Evolutionary conservation across 805 yeast genomes (phyloP).

Genomic region (Brettanomyces nanus): DNA sequence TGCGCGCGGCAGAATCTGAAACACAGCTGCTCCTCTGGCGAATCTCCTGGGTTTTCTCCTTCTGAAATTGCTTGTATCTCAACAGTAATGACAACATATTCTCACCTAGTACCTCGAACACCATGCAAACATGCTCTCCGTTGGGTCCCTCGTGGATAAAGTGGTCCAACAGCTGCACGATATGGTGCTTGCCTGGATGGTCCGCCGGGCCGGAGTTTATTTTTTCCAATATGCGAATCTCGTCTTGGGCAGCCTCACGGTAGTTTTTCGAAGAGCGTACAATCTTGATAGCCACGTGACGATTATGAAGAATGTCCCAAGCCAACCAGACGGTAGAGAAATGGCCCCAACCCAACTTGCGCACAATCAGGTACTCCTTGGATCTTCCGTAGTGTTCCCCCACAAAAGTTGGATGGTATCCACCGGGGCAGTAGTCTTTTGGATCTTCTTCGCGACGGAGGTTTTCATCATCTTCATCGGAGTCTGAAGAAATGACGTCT

Average conservation of each 20-base stretch:
- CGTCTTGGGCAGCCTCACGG: conserved; percentile 92
- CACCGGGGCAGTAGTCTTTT: conserved; percentile 84
- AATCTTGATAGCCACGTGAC: conserved; percentile 89
- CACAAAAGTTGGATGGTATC: conserved; percentile 88
- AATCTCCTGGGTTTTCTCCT: conserved; percentile 22
- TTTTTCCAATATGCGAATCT: conserved; percentile 68
- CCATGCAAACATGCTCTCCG: conserved; percentile 94
- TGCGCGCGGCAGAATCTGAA: no score
- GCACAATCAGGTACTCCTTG: conserved; percentile 61
- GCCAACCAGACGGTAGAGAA: conserved; percentile 96
- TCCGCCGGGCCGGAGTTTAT: conserved; percentile 52
- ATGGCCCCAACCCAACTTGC: conserved; percentile 99
- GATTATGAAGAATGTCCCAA: conserved; percentile 41
- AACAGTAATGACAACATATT: conserved; percentile 78
- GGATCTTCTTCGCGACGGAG: conserved; percentile 61
- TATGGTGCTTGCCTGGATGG: conserved; percentile 77
- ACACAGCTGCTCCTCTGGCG: conserved; percentile 9
- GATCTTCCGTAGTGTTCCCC: conserved; percentile 68
- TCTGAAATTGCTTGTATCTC: conserved; percentile 44
- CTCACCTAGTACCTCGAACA: conserved; percentile 94
- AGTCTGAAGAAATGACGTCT: conserved; percentile 19
- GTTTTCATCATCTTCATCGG: conserved; percentile 19
- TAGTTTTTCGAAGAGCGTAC: conserved; percentile 88
- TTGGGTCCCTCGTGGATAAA: conserved; percentile 85
- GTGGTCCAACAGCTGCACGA: conserved; percentile 73